phyloP scores from a whole-genome alignment of 139 green algal genomes.

The Chlamydomonas incerta region DNA sequence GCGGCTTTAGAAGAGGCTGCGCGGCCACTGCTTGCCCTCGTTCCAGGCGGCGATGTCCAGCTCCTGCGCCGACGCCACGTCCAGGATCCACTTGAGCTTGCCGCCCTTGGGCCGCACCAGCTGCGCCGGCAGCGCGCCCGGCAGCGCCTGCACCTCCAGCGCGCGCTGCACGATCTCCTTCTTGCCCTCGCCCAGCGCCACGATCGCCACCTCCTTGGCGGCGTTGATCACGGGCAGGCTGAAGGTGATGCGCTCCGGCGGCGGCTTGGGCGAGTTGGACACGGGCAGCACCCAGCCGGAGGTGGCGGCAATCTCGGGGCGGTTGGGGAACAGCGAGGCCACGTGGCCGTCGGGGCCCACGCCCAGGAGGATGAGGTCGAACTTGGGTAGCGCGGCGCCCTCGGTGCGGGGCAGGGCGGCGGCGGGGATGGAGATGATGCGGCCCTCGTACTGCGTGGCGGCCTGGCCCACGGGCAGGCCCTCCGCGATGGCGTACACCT shows the following conservation, averaged over 20 bases:
- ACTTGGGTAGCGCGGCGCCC: constrained; percentile 71
- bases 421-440: constrained; percentile 68
- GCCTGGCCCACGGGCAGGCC: constrained; percentile 56
- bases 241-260: constrained; percentile 96
- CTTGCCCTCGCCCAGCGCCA: constrained; percentile 82
- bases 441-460: constrained; percentile 77
- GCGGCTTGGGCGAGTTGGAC: constrained; percentile 95
- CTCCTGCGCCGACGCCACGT: constrained; percentile 62
- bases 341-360: constrained; percentile 98
- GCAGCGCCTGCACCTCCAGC: constrained; percentile 90
- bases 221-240: constrained; percentile 90
- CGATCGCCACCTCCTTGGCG: constrained; percentile 73
- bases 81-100: constrained; percentile 67
- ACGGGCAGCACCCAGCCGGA: constrained; percentile 91
- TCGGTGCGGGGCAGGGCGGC: constrained; percentile 70
- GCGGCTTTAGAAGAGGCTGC: constrained; percentile 50
- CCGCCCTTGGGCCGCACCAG: constrained; percentile 79
- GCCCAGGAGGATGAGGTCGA: constrained; percentile 94
- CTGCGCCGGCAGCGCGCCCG: constrained; percentile 90
- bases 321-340: constrained; percentile 98
- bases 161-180: constrained; percentile 88
- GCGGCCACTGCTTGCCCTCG: constrained; percentile 76
- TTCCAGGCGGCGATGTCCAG: constrained; percentile 79
- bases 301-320: constrained; percentile 56
- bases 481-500: constrained; percentile 73